phyloP scores from a whole-genome alignment of 768 basidiomycete species.

The Amanita pallidorosea region DNA sequence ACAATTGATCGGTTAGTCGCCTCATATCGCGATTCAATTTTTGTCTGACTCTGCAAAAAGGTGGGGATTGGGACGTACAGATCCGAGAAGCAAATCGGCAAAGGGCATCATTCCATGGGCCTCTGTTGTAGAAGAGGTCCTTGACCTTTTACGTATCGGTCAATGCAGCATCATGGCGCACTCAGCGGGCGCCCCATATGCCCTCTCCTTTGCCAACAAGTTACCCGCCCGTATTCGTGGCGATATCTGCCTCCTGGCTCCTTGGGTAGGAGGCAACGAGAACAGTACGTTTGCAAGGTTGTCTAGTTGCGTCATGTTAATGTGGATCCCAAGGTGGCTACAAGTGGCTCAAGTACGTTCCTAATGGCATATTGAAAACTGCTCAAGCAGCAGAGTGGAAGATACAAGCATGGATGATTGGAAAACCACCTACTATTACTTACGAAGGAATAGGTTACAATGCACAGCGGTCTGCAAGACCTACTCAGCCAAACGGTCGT shows the following conservation, averaged over 20 bases:
- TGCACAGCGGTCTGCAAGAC: conserved; percentile 23
- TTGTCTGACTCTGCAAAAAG: conserved; percentile 24
- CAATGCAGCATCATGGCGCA: conserved; percentile 90
- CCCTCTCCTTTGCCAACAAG: conserved; percentile 76
- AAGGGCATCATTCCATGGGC: conserved; percentile 90
- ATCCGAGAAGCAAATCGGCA: conserved; percentile 52
- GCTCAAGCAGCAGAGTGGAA: conserved; percentile 98
- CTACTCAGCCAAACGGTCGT: conserved; percentile 3
- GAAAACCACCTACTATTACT: conserved; percentile 81
- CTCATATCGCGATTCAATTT: not conserved
- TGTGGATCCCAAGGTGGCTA: conserved; percentile 52
- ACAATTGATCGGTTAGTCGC: conserved; percentile 76
- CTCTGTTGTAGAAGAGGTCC: conserved; percentile 79
- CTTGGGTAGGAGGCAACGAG: conserved; percentile 93
- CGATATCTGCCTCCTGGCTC: conserved; percentile 80
- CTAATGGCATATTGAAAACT: conserved; percentile 84
- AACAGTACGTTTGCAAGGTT: conserved; percentile 45
- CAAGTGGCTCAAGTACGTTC: conserved; percentile 96
- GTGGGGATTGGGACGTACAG: conserved; percentile 90
- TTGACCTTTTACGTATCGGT: conserved; percentile 67
- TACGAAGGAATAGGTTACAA: conserved; percentile 84
- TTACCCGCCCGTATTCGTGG: conserved; percentile 69
- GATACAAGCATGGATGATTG: conserved; percentile 94
- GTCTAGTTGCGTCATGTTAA: conserved; percentile 6
- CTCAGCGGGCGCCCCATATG: conserved; percentile 93